phyloP scores from a whole-genome alignment of 1,139 yeast genomes.

The Blastobotrys apis region DNA sequence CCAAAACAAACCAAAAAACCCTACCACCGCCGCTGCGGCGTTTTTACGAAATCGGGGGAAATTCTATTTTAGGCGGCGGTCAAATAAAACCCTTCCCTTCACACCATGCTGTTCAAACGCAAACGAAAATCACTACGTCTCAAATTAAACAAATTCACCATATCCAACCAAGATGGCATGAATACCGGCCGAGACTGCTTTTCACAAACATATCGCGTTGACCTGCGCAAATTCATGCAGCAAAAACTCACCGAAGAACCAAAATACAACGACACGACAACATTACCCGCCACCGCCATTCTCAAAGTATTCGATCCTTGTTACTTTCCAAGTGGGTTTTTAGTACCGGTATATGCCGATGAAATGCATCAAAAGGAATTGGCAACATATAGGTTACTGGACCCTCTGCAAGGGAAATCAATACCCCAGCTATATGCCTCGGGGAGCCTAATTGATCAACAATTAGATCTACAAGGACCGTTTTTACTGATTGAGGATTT shows the following conservation, averaged over 20 bases:
- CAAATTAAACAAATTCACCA: neutral
- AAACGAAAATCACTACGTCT: too few species aligned
- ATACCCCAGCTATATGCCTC: conserved; percentile 3
- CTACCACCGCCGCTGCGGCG: too few species aligned
- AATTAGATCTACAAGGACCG: conserved; percentile 5
- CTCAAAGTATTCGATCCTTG: conserved; percentile 6
- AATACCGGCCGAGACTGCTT: conserved; percentile 1
- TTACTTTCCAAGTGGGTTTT: conserved; percentile 8
- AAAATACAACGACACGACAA: neutral
- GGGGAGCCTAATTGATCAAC: conserved; percentile 2
- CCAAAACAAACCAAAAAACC: too few species aligned
- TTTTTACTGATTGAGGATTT: conserved; percentile 8
- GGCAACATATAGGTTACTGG: neutral
- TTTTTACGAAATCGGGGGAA: too few species aligned
- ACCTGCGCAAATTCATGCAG: conserved; percentile 1
- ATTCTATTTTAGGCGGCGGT: too few species aligned
- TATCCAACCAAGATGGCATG: conserved; percentile 2
- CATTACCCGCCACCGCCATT: conserved; percentile 3
- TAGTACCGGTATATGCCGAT: conserved; percentile 8
- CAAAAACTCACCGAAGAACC: neutral
- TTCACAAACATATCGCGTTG: conserved; percentile 10
- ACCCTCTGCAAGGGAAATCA: conserved; percentile 1
- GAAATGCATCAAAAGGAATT: conserved; percentile 7
- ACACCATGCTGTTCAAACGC: too few species aligned
- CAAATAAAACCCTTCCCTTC: too few species aligned